A percentile compares a stretch with the other conserved stretches of the same genome.
phyloP scores from a whole-genome alignment of 2,329 filamentous ascomycete genomes.

The Colletotrichum cereale region DNA sequence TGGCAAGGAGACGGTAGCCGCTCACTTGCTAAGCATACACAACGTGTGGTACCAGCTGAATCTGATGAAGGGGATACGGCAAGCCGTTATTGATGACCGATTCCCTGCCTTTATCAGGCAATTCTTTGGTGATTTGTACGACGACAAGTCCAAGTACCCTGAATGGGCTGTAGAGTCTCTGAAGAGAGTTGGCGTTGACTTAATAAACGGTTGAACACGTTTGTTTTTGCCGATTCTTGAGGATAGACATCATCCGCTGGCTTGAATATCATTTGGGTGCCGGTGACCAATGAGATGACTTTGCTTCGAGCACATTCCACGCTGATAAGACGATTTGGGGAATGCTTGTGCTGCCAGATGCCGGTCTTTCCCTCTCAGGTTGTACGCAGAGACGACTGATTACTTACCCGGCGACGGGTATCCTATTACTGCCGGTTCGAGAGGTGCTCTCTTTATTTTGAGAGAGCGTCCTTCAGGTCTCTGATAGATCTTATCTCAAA shows the following conservation, averaged over 20 bases:
- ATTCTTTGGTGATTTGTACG: conserved; percentile 84
- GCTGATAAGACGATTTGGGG: background rate
- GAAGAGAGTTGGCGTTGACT: conserved; percentile 81
- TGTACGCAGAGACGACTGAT: background rate
- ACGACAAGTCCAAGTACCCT: conserved; percentile 74
- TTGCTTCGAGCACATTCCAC: background rate
- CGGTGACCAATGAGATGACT: background rate
- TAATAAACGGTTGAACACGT: conserved; percentile 58
- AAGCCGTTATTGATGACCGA: conserved; percentile 83
- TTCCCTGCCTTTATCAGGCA: conserved; percentile 82
- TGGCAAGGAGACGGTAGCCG: conserved; percentile 94
- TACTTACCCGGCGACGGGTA: background rate
- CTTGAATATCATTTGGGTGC: background rate
- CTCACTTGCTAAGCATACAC: conserved; percentile 87
- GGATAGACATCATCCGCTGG: background rate
- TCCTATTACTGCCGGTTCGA: background rate
- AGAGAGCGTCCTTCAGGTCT: background rate
- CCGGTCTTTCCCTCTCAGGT: background rate
- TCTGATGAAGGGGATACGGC: conserved; percentile 81
- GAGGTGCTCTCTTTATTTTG: background rate
- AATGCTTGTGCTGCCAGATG: background rate
- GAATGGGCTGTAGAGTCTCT: conserved; percentile 88
- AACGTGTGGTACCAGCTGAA: conserved; percentile 94
- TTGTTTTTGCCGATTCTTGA: background rate
- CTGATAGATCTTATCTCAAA: background rate